A percentile compares a stretch with the other conserved stretches of the same genome.
Evolutionary conservation across 2,329 filamentous ascomycete genomes (phyloP).

Genomic region (Tetracladium maxilliforme): DNA sequence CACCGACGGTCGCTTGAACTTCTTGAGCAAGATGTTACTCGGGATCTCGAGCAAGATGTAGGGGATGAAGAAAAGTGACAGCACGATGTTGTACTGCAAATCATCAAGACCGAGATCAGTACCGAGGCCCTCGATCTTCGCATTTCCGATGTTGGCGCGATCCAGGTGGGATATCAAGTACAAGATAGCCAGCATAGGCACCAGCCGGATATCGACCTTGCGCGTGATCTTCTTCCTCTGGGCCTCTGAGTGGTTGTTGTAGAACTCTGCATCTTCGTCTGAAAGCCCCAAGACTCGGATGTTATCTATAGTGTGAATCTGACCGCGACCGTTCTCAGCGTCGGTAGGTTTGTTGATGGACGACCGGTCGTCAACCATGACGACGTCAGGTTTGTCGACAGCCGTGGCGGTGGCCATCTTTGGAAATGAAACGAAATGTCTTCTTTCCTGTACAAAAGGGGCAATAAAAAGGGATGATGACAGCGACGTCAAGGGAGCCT

Average conservation of each 20-base stretch:
- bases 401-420: too few relatives aligned
- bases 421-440: too few relatives aligned
- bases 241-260: constrained; percentile 9
- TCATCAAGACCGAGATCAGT: constrained; percentile 8
- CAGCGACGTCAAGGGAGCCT: too few relatives aligned
- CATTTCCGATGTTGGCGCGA: constrained; percentile 10
- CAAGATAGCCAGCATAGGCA: constrained; percentile 9
- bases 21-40: background rate
- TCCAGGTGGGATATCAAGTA: constrained; percentile 11
- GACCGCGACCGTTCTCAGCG: too few relatives aligned
- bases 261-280: constrained; percentile 14
- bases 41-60: constrained; percentile 1
- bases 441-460: too few relatives aligned
- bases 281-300: constrained; percentile 14
- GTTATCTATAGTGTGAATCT: constrained; percentile 11
- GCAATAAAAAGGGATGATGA: too few relatives aligned
- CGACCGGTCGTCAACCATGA: too few relatives aligned
- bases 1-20: too few relatives aligned
- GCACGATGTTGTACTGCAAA: constrained; percentile 34
- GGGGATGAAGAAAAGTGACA: constrained; percentile 17
- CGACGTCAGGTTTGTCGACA: too few relatives aligned
- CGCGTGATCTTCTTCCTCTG: constrained; percentile 10
- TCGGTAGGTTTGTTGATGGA: too few relatives aligned
- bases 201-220: constrained; percentile 9
- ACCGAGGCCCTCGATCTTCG: constrained; percentile 10